Percentiles rank a stretch among this genome's conserved stretches.
Conservation (phyloP, 2,329 filamentous ascomycete species). For the Beauveria sp. region DNA sequence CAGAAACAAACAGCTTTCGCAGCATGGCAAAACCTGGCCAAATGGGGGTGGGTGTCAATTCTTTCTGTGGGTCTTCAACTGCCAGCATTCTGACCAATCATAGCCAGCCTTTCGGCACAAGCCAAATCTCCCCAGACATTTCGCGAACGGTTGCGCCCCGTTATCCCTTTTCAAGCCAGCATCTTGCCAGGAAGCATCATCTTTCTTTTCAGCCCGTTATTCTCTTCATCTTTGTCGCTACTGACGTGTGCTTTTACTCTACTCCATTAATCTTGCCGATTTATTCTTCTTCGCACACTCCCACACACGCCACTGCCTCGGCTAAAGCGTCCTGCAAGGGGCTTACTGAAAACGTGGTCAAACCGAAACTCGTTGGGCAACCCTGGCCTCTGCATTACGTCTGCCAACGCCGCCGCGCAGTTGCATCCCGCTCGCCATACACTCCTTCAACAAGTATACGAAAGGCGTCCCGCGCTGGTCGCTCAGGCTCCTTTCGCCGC, state of each 20-base stretch:
- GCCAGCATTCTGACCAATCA: not conserved
- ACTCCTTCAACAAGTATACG: not conserved
- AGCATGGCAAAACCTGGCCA: not conserved
- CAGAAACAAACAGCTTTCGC: not conserved
- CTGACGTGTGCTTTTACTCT: not conserved
- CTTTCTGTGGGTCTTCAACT: not conserved
- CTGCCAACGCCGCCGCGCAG: not conserved
- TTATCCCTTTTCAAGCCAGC: conserved; percentile 1
- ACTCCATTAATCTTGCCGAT: not conserved
- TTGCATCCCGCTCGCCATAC: not conserved
- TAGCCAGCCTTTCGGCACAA: not conserved
- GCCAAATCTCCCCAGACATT: not conserved
- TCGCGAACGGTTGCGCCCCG: not conserved
- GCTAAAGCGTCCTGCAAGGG: conserved; percentile 1
- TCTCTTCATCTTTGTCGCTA: not conserved
- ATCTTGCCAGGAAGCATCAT: not conserved
- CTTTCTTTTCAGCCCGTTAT: not conserved
- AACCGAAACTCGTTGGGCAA: not conserved
- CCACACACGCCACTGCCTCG: not conserved
- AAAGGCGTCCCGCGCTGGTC: conserved; percentile 25
- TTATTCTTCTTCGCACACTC: not conserved
- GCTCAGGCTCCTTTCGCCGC: conserved; percentile 17
- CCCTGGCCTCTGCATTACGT: not conserved
- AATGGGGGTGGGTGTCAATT: not conserved
- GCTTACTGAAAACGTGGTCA: conserved; percentile 11